phyloP scores from a whole-genome alignment of 306 rosid genomes.

The Cucumis cinereus region DNA sequence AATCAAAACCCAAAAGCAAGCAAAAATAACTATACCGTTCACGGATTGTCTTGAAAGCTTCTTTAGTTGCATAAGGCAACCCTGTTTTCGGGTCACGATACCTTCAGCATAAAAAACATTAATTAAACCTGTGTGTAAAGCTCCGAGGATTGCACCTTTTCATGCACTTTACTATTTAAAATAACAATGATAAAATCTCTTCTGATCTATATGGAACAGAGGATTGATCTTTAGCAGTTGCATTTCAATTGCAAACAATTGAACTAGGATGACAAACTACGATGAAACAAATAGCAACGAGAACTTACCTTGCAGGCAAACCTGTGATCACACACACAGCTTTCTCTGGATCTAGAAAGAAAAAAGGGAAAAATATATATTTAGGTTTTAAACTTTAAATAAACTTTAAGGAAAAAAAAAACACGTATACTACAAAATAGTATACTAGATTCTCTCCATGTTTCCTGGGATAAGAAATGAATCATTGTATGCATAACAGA shows the following conservation, averaged over 20 bases:
- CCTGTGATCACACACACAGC: constrained; percentile 74
- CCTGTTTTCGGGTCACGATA: constrained; percentile 93
- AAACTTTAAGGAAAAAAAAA: not conserved
- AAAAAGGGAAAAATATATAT: not conserved
- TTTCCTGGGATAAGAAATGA: not conserved
- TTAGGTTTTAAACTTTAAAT: not conserved
- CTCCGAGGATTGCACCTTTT: not conserved
- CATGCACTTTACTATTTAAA: not conserved
- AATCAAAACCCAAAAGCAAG: constrained; percentile 12
- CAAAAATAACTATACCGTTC: constrained; percentile 42
- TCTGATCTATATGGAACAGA: not conserved
- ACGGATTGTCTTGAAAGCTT: constrained; percentile 68
- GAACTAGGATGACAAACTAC: too few relatives aligned
- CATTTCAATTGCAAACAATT: not conserved
- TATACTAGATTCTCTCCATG: not conserved
- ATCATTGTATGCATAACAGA: not conserved
- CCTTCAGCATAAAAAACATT: constrained; percentile 33
- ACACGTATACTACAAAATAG: not conserved
- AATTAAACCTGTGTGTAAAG: not conserved
- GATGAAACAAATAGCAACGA: constrained; percentile 14
- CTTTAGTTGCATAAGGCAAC: constrained; percentile 78
- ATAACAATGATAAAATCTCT: not conserved
- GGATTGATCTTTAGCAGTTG: not conserved
- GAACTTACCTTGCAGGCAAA: constrained; percentile 89
- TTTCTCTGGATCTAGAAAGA: constrained; percentile 69